These are phyloP conservation scores for Candida ponderosae DNA, from an alignment of 805 yeast genomes.

Conservation along the genomic window DNA sequence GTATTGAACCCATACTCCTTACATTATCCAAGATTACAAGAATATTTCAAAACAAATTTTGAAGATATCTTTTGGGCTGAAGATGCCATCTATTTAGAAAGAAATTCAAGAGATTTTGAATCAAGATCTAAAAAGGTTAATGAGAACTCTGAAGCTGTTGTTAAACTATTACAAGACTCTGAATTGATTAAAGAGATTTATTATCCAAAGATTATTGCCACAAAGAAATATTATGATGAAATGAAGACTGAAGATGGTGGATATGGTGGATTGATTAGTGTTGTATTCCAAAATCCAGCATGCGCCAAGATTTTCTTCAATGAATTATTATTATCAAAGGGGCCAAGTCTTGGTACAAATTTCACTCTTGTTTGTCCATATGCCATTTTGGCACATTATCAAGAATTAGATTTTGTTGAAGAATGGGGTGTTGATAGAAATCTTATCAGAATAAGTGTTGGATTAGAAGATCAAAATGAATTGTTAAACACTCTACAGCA, in stretches of 20 bases:
- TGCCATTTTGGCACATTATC: conserved; percentile 77
- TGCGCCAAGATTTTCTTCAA: conserved; percentile 74
- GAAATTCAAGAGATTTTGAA: conserved; percentile 87
- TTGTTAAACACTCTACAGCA: conserved; percentile 40
- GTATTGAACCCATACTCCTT: conserved; percentile 64
- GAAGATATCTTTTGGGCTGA: conserved; percentile 87
- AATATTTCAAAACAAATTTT: conserved; percentile 42
- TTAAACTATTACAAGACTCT: conserved; percentile 41
- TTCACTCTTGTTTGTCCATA: conserved; percentile 88
- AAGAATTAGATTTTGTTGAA: conserved; percentile 71
- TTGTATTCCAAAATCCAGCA: conserved; percentile 55
- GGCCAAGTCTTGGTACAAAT: conserved; percentile 88
- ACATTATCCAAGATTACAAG: conserved; percentile 40
- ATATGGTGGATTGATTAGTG: conserved; percentile 79
- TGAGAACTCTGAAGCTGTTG: conserved; percentile 44
- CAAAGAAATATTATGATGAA: conserved; percentile 61
- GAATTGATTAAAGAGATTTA: conserved; percentile 52
- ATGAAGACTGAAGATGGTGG: conserved; percentile 69
- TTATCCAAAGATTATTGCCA: conserved; percentile 55
- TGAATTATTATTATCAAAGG: conserved; percentile 63
- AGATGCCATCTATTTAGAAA: conserved; percentile 85
- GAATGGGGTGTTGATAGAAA: conserved; percentile 78
- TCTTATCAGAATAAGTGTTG: conserved; percentile 75
- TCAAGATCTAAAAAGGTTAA: conserved; percentile 48
- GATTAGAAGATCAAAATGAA: conserved; percentile 65